Evolutionary conservation across 140 eudicot species (phyloP), one percentile per base, ranked within the genome.

Genomic region (Bidens hawaiensis): DNA sequence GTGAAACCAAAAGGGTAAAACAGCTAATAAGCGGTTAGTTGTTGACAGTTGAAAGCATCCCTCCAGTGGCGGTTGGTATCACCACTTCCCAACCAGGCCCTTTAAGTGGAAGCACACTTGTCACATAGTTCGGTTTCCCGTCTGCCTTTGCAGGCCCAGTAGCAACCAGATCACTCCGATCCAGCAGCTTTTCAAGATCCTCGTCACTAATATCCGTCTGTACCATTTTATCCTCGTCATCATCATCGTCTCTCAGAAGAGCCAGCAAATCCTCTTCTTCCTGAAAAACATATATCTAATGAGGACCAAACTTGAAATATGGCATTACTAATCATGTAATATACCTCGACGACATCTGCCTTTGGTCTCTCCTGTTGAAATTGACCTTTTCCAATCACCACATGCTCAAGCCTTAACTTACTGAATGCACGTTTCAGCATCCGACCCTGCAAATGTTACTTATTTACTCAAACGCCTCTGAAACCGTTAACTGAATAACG

Each of bases 71-170:
- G 11, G 83, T 83, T 47, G 97, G 99, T 5, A 93, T 41, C 17
- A 93, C 89, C 60, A 88, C 99, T 70, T 93, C 99, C 99, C 99
- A 93, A 13, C 99, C 99, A 36, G 99, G 96, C 5, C 99, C 99
- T 66, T 88, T 85, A 0, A 83, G 88, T 10, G 99, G 99, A 69
- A 83, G 66, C 6, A 48, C 52, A 47, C 71, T 71, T 3, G 60
- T 38, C 42, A 47, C 30, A 17, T 61, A 63, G 14, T 60, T 72
- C 4, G 74, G 59, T 38, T 64, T 75, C 48, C 59, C 83, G 7
- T 74, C 83, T 10, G 67, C 77, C 28, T 78, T 55, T 47, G 63
- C 63, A 19, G 72, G 55, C 6, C 60, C 76, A 48, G 53, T 23
- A 60, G 66, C 65, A 49, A 90, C 21, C 28, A 93, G 77, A 69